Evolutionary conservation across 2,329 filamentous ascomycete species (phyloP).

Genomic region (Calonectria pseudoturangicola): DNA sequence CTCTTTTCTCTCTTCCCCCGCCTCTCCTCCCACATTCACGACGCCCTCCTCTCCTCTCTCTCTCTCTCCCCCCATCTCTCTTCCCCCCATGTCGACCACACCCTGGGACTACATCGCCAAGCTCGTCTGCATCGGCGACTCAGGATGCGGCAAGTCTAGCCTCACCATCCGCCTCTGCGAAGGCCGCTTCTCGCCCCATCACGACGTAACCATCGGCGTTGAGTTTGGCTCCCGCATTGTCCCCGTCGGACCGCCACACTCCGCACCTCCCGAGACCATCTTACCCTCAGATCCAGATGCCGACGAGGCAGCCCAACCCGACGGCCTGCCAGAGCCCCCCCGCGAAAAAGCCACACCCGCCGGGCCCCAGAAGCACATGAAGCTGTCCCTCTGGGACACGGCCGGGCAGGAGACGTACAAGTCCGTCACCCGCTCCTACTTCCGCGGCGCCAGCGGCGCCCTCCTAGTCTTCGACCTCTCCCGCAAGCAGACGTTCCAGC

Average conservation of each 20-base stretch:
- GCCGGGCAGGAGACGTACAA: conserved; percentile 99
- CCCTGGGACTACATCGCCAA: conserved; percentile 99
- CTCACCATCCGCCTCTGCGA: conserved; percentile 97
- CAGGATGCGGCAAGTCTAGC: conserved; percentile 95
- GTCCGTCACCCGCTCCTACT: conserved; percentile 94
- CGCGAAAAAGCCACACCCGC: conserved; percentile 58
- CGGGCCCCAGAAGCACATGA: conserved; percentile 85
- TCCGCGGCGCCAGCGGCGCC: conserved; percentile 82
- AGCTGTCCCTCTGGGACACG: conserved; percentile 95
- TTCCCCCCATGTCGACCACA: conserved; percentile 71
- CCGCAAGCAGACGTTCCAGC: conserved; percentile 87
- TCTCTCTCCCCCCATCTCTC: conserved; percentile 38
- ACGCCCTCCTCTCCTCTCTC: conserved; percentile 24
- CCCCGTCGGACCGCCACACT: conserved; percentile 88
- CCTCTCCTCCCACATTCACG: conserved; percentile 10
- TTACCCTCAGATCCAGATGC: conserved; percentile 44
- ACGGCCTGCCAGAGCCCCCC: conserved; percentile 73
- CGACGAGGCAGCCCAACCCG: conserved; percentile 42
- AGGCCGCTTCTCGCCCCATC: conserved; percentile 93
- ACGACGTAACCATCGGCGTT: conserved; percentile 98
- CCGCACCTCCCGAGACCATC: conserved; percentile 63
- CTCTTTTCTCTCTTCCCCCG: neutral
- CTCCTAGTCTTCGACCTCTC: conserved; percentile 97
- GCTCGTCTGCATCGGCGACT: conserved; percentile 97
- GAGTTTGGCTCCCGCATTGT: conserved; percentile 97